Percentiles rank a stretch among this genome's conserved stretches.
Conservation (phyloP, 2,329 filamentous ascomycete species). For the Zymoseptoria crescenta region DNA sequence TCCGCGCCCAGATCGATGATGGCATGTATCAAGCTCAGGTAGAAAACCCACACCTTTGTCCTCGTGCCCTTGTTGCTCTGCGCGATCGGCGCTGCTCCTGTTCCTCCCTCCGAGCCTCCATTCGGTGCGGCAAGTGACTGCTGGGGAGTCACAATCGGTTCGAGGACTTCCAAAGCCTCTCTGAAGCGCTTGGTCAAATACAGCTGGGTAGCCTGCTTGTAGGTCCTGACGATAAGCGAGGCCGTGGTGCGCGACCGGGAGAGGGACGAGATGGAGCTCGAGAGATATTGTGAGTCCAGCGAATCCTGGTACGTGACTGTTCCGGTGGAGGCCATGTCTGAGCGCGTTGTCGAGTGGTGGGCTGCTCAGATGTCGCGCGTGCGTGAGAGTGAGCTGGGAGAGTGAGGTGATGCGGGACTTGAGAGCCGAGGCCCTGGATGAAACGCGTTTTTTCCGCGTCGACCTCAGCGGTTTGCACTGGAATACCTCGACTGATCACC, state of each 20-base stretch:
- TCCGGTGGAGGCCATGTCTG: constrained; percentile 25
- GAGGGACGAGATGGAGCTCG: constrained; percentile 63
- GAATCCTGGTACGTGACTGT: constrained; percentile 44
- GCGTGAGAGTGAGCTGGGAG: background rate
- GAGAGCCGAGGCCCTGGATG: background rate
- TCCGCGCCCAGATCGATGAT: constrained; percentile 82
- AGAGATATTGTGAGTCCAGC: constrained; percentile 51
- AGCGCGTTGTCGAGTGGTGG: background rate
- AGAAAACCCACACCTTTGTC: constrained; percentile 96
- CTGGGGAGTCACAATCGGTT: constrained; percentile 66
- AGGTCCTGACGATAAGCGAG: constrained; percentile 78
- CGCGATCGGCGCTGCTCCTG: constrained; percentile 59
- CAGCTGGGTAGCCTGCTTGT: constrained; percentile 86
- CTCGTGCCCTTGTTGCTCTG: constrained; percentile 72
- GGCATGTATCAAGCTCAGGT: constrained; percentile 85
- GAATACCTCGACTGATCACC: background rate
- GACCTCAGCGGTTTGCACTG: background rate
- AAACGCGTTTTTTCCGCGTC: background rate
- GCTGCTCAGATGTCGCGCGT: background rate
- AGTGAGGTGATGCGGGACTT: background rate
- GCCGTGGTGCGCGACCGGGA: constrained; percentile 58
- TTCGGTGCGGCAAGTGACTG: constrained; percentile 1
- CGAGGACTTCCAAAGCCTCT: constrained; percentile 77
- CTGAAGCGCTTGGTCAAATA: constrained; percentile 90
- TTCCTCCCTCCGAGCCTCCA: constrained; percentile 24